Conservation (phyloP, 345 rosid genomes). For the Pistacia atlantica region DNA sequence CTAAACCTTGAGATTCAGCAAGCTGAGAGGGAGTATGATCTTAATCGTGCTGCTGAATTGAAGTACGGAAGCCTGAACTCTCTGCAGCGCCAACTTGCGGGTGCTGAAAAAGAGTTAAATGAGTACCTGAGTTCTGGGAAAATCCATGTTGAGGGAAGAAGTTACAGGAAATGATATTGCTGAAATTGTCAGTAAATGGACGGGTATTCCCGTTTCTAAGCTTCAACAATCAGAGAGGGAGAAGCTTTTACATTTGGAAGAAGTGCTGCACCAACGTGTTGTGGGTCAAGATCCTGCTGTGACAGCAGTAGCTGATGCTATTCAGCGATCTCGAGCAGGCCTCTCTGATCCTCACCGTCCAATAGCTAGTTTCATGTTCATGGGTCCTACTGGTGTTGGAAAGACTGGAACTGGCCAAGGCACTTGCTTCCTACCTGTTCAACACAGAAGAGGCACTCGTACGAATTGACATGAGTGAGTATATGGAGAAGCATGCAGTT, state of each 20-base stretch:
- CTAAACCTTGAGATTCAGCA: slow-evolving; percentile 97
- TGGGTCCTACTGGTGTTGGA: slow-evolving; percentile 99
- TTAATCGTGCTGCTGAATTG: slow-evolving; percentile 97
- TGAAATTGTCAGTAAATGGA: slow-evolving; percentile 97
- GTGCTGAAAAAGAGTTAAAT: slow-evolving; percentile 85
- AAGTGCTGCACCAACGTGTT: slow-evolving; percentile 88
- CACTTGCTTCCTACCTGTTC: slow-evolving; percentile 90
- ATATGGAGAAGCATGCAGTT: slow-evolving; percentile 99
- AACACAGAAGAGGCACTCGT: slow-evolving; percentile 97
- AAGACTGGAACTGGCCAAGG: slow-evolving; percentile 97
- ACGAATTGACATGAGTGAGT: slow-evolving; percentile 97
- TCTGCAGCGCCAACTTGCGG: slow-evolving; percentile 79
- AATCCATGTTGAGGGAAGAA: slow-evolving; percentile 97
- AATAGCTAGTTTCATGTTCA: slow-evolving; percentile 98
- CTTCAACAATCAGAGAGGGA: slow-evolving; percentile 97
- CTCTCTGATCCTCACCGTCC: slow-evolving; percentile 98
- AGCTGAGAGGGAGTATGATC: slow-evolving; percentile 98
- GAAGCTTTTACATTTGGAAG: slow-evolving; percentile 82
- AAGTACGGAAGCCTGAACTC: slow-evolving; percentile 94
- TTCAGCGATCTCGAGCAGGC: slow-evolving; percentile 97
- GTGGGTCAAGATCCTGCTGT: slow-evolving; percentile 98
- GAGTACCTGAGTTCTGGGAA: slow-evolving; percentile 94
- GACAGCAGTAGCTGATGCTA: slow-evolving; percentile 90
- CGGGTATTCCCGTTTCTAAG: slow-evolving; percentile 95
- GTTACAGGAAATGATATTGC: slow-evolving; percentile 92